Evolutionary conservation across 805 yeast species (phyloP).

Genomic region (Zygotorulaspora danielsina): DNA sequence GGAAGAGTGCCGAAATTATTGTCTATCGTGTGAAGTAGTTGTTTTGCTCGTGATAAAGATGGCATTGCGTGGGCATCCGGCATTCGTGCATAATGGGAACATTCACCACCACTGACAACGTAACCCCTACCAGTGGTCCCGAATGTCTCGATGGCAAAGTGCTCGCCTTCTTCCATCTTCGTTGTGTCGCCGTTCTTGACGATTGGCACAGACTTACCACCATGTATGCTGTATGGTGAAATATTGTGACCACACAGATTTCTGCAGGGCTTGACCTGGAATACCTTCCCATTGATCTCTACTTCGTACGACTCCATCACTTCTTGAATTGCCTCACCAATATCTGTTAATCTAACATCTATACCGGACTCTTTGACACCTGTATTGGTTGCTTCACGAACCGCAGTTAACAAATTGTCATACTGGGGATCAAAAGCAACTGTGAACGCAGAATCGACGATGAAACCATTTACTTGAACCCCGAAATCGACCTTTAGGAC

Average conservation of each 20-base stretch:
- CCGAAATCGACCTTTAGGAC: constrained; percentile 97
- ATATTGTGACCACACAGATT: constrained; percentile 95
- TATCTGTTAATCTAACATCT: constrained; percentile 90
- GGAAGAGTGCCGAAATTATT: constrained; percentile 90
- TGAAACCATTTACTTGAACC: constrained; percentile 91
- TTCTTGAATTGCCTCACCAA: constrained; percentile 94
- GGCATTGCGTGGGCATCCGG: constrained; percentile 39
- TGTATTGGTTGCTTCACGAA: constrained; percentile 87
- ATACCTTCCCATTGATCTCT: constrained; percentile 79
- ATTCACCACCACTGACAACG: constrained; percentile 82
- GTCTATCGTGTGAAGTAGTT: constrained; percentile 65
- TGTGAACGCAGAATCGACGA: constrained; percentile 94
- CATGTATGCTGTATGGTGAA: constrained; percentile 78
- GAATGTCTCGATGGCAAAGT: constrained; percentile 96
- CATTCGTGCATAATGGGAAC: constrained; percentile 83
- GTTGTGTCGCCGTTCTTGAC: constrained; percentile 90
- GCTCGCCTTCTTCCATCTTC: constrained; percentile 98
- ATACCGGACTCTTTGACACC: constrained; percentile 93
- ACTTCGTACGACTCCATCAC: constrained; percentile 96
- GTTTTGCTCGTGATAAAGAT: constrained; percentile 61
- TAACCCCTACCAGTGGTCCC: constrained; percentile 96
- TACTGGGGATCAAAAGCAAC: constrained; percentile 80
- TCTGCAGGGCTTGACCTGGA: constrained; percentile 83
- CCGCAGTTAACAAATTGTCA: constrained; percentile 77
- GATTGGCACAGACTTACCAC: constrained; percentile 95